These are phyloP conservation scores for Pulveroboletus sp. DNA, from an alignment of 768 basidiomycete species.

Conservation along the genomic window DNA sequence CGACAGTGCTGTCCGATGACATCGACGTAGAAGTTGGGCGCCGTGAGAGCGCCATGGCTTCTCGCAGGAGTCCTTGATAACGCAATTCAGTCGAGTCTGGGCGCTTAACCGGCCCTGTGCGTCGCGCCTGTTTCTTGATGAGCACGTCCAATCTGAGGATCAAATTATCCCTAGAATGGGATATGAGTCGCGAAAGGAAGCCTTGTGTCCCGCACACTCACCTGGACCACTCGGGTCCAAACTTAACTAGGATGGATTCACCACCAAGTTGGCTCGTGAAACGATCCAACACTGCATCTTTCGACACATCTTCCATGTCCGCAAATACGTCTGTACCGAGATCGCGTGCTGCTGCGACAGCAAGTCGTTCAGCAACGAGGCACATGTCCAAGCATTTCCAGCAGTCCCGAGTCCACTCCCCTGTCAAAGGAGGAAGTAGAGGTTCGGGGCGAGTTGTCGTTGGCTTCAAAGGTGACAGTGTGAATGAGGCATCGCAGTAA, in stretches of 20 bases:
- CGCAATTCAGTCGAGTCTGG: constrained; percentile 40
- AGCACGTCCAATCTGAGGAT: constrained; percentile 31
- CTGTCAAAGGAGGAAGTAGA: constrained; percentile 4
- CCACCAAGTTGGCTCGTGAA: constrained; percentile 56
- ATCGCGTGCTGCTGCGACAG: constrained; percentile 36
- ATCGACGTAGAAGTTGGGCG: constrained; percentile 12
- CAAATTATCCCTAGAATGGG: constrained; percentile 15
- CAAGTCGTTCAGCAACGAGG: constrained; percentile 68
- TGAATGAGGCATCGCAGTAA: constrained; percentile 12
- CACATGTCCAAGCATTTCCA: constrained; percentile 82
- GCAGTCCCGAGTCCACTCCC: constrained; percentile 68
- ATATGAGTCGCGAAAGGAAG: neutral
- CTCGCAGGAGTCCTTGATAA: constrained; percentile 49
- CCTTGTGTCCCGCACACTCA: constrained; percentile 29
- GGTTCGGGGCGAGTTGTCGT: neutral
- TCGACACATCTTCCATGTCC: constrained; percentile 48
- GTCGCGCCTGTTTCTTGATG: constrained; percentile 26
- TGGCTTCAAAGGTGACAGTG: constrained; percentile 16
- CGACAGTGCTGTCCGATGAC: constrained; percentile 30
- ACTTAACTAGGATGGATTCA: constrained; percentile 32
- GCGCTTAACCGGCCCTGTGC: neutral
- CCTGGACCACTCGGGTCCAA: constrained; percentile 58
- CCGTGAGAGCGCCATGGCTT: constrained; percentile 25
- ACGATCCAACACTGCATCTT: constrained; percentile 57
- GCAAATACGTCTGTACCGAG: constrained; percentile 40